Base-by-base conservation (phyloP, 306 rosid species). In the Glycine soja region DNA sequence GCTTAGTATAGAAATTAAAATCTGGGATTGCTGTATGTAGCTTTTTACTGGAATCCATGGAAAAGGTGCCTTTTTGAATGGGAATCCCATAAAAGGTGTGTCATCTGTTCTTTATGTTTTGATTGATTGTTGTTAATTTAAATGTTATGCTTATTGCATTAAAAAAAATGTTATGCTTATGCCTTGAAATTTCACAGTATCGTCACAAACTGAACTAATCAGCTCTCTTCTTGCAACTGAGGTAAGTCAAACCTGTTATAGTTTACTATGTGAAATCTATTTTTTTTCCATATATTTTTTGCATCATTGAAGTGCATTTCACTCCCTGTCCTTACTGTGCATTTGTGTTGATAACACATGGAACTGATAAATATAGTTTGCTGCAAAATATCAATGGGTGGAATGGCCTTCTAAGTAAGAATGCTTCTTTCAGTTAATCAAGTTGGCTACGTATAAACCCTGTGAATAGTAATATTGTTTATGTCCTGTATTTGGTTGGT, bases 41-140 rank as follows among this genome's bases (percentile, higher is more conserved):
- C 92, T 95, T 81, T 95, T 93, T 71, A 91, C 99, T 82, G 99
- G 91, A 58, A 70, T 93, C 56, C 81, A 13, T 8, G 99, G 98
- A 68, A 85, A 88, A 76, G 99, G 99, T 63, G 98, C 99, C 68
- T 89, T 90, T 81, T 86, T 95, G 84, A 95, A 95, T 69, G 92
- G 92, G 79, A 82, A 87, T 38, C 96, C 97, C 34, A 91, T 95
- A 64, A 93, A 89, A 91, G 98, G 99, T 87, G 76, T 75, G 85
- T 69, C 8, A 15, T 47, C 51, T 48, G 43, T 84, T 83, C 51
- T 67, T 58, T 34, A 63, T 62, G 57, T 65, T 79, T 69, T 50
- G 38, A 42, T 57, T 47, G 48, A 58, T 73, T 74, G 42, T 45
- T 83, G 40, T 64, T 58, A 51, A 46, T 76, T 51, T 48, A 46